These are phyloP conservation scores for Penicillium diatomitis DNA, from an alignment of 495 filamentous ascomycete species.

Conservation along the genomic window DNA sequence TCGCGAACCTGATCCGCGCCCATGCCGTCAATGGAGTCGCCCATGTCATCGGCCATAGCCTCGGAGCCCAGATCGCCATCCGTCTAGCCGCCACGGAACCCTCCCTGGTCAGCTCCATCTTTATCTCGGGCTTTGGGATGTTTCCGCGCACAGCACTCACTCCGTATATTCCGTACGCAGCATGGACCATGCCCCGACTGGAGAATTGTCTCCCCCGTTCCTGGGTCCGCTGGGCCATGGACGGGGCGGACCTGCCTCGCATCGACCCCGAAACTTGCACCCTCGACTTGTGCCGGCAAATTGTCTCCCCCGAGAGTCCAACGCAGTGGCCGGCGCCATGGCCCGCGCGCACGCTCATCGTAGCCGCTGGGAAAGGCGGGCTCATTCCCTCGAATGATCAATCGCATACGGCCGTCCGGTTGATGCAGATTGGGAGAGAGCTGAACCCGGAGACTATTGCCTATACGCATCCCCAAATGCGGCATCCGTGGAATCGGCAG, in stretches of 20 bases:
- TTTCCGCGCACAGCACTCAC: not conserved
- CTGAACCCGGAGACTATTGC: not conserved
- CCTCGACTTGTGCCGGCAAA: not conserved
- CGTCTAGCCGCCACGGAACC: conserved; percentile 3
- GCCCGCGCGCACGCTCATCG: not conserved
- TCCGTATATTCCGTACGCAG: not conserved
- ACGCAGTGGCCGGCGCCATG: not conserved
- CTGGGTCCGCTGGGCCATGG: conserved; percentile 6
- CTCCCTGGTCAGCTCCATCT: not conserved
- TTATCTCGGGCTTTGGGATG: not conserved
- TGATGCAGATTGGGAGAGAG: not conserved
- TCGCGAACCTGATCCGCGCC: not conserved
- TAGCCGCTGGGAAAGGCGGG: not conserved
- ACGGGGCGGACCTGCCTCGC: conserved; percentile 3
- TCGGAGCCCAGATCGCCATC: conserved; percentile 9
- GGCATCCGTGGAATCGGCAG: conserved; percentile 12
- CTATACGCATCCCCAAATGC: conserved; percentile 2
- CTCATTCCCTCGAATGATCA: not conserved
- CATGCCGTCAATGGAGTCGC: not conserved
- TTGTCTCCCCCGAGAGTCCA: not conserved
- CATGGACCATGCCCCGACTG: not conserved
- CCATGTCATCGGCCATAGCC: conserved; percentile 10
- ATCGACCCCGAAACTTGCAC: not conserved
- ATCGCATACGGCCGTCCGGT: not conserved
- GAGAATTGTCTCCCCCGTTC: conserved; percentile 3